Evolutionary conservation across 768 basidiomycete genomes (phyloP).

Genomic region (Punctularia strigosozonata): DNA sequence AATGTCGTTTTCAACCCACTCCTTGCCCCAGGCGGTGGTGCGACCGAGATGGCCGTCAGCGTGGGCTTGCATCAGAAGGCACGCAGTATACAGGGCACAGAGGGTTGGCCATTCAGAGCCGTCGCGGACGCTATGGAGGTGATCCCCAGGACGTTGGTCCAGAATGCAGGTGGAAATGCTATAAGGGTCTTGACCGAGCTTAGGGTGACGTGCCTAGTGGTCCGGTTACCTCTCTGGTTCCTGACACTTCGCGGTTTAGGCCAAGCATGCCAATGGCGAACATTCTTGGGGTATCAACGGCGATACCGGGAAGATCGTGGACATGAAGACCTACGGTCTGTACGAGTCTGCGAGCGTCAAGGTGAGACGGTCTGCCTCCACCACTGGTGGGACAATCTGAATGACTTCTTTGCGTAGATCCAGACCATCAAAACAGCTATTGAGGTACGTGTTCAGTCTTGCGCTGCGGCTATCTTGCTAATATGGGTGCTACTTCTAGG

Average conservation of each 20-base stretch:
- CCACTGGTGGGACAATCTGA: conserved; percentile 2
- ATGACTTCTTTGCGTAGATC: conserved; percentile 32
- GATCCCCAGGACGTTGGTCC: conserved; percentile 87
- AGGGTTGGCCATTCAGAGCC: conserved; percentile 84
- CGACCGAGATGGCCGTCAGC: conserved; percentile 96
- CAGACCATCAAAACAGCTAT: conserved; percentile 97
- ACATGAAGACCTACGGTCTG: conserved; percentile 91
- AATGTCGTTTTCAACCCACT: conserved; percentile 94
- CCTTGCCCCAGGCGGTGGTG: conserved; percentile 92
- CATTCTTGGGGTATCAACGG: conserved; percentile 92
- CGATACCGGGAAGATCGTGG: conserved; percentile 89
- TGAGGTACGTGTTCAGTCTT: conserved; percentile 39
- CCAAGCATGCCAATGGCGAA: conserved; percentile 90
- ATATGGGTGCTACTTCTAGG: conserved; percentile 27
- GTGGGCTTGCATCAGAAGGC: conserved; percentile 79
- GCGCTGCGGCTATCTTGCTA: neutral
- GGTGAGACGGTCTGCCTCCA: conserved; percentile 23
- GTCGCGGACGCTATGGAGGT: conserved; percentile 97
- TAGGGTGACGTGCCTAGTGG: conserved; percentile 36
- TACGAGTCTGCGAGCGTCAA: conserved; percentile 97
- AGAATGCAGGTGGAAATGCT: conserved; percentile 92
- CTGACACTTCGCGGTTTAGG: conserved; percentile 31
- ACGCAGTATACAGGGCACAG: conserved; percentile 72
- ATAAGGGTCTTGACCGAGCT: conserved; percentile 90
- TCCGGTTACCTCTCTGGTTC: neutral